These are phyloP conservation scores for Malassezia restricta DNA, from an alignment of 1,284 basidiomycete genomes.

Conservation along the genomic window DNA sequence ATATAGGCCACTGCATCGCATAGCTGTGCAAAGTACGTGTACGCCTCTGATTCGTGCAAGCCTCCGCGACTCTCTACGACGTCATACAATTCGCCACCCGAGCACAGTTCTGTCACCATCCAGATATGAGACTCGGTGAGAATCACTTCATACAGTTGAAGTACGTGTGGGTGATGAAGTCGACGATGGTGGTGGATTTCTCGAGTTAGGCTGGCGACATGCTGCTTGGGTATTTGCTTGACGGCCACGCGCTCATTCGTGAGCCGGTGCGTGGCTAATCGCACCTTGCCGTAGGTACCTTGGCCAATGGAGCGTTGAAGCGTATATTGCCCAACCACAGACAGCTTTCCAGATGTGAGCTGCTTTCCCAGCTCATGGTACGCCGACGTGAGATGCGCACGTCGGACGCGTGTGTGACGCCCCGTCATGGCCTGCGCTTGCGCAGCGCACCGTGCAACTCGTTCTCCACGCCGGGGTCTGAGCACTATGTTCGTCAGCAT, in stretches of 20 bases:
- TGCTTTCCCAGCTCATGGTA: slow-evolving; percentile 95
- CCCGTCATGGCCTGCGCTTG: background rate
- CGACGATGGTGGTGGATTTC: slow-evolving; percentile 97
- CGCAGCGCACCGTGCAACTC: background rate
- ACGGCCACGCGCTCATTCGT: slow-evolving; percentile 61
- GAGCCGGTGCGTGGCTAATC: slow-evolving; percentile 79
- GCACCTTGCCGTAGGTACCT: slow-evolving; percentile 81
- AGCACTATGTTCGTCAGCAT: too few relatives aligned
- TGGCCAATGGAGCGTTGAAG: slow-evolving; percentile 89
- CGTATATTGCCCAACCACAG: slow-evolving; percentile 88
- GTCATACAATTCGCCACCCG: slow-evolving; percentile 59
- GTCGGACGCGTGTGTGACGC: slow-evolving; percentile 1
- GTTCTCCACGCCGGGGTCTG: too few relatives aligned
- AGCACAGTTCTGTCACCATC: slow-evolving; percentile 93
- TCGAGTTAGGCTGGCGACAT: slow-evolving; percentile 61
- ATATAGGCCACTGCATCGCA: slow-evolving; percentile 48
- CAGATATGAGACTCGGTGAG: slow-evolving; percentile 89
- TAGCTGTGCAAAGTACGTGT: slow-evolving; percentile 47
- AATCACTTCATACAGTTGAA: slow-evolving; percentile 92
- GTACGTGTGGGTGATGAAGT: slow-evolving; percentile 84
- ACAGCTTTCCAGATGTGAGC: slow-evolving; percentile 72
- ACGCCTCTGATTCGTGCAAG: slow-evolving; percentile 42
- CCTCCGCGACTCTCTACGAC: slow-evolving; percentile 48
- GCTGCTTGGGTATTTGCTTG: slow-evolving; percentile 93
- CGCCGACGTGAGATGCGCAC: slow-evolving; percentile 59